Evolutionary conservation across 1,139 yeast genomes (phyloP).

Genomic region (Suhomyces atakaporum): DNA sequence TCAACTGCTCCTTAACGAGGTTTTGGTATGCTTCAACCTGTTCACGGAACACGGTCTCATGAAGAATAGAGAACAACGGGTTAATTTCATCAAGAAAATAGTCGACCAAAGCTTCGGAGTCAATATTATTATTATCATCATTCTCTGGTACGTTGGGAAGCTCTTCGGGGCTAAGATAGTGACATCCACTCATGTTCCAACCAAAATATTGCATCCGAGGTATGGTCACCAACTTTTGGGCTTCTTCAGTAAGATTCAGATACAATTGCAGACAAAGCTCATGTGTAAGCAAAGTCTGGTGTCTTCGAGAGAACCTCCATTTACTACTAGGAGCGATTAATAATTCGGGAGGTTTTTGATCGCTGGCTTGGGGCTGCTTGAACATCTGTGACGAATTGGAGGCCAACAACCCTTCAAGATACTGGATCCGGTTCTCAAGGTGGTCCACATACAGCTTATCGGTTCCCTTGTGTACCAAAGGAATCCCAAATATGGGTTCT

Average conservation of each 20-base stretch:
- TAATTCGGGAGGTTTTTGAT: conserved; percentile 15
- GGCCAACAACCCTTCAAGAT: conserved; percentile 37
- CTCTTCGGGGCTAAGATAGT: conserved; percentile 45
- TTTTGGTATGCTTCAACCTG: conserved; percentile 46
- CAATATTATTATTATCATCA: conserved; percentile 12
- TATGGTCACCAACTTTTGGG: conserved; percentile 38
- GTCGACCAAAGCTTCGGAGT: conserved; percentile 28
- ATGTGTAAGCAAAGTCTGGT: conserved; percentile 49
- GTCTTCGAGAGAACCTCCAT: conserved; percentile 54
- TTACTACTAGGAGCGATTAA: conserved; percentile 33
- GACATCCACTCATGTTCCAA: conserved; percentile 66
- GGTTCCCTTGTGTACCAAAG: conserved; percentile 18
- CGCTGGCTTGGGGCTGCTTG: conserved; percentile 21
- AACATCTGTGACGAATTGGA: conserved; percentile 20
- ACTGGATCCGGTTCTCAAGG: conserved; percentile 44
- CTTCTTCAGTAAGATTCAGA: conserved; percentile 39
- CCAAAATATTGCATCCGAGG: conserved; percentile 66
- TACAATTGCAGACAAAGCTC: conserved; percentile 46
- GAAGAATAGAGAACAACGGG: conserved; percentile 55
- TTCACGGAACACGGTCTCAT: conserved; percentile 55
- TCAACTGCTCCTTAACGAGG: conserved; percentile 14
- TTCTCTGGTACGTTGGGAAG: conserved; percentile 39
- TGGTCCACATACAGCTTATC: conserved; percentile 31
- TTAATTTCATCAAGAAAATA: conserved; percentile 55
- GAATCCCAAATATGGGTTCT: conserved; percentile 22